Conservation (phyloP, 2,329 filamentous ascomycete species). For the Lasiodiplodia citricola region DNA sequence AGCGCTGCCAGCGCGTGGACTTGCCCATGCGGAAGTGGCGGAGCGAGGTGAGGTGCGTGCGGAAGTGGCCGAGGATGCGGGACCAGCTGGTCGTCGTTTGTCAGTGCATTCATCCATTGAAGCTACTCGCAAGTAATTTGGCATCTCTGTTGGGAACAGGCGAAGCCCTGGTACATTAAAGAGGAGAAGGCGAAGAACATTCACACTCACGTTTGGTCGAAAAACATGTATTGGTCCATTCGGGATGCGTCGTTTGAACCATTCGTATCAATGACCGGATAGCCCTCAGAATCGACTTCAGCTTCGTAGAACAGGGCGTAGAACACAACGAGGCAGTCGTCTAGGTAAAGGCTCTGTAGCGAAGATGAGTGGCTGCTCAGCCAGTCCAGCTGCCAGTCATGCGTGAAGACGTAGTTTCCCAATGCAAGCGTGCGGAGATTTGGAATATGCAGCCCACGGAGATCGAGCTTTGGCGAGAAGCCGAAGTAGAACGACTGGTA, state of each 20-base stretch:
- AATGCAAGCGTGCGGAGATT: constrained; percentile 48
- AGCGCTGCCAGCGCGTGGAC: background rate
- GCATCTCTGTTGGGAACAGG: too few relatives aligned
- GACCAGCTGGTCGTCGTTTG: background rate
- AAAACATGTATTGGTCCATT: background rate
- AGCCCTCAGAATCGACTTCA: constrained; percentile 1
- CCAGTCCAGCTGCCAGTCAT: constrained; percentile 56
- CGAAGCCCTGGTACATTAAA: background rate
- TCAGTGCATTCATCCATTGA: background rate
- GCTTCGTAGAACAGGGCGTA: constrained; percentile 8
- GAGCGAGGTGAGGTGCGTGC: background rate
- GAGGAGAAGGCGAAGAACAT: background rate
- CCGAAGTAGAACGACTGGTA: constrained; percentile 44
- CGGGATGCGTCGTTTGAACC: too few relatives aligned
- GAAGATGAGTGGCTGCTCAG: constrained; percentile 47
- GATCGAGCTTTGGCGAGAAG: constrained; percentile 48
- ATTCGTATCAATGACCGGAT: too few relatives aligned
- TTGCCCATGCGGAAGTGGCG: constrained; percentile 7
- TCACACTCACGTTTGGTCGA: background rate
- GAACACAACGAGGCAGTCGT: constrained; percentile 49
- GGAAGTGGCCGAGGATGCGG: background rate
- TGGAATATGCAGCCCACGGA: constrained; percentile 44
- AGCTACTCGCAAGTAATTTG: too few relatives aligned
- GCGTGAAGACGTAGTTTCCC: constrained; percentile 50
- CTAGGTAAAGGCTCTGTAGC: constrained; percentile 50